Conservation (phyloP, 2,329 filamentous ascomycete species). For the Cladosporium sphaerospermum region DNA sequence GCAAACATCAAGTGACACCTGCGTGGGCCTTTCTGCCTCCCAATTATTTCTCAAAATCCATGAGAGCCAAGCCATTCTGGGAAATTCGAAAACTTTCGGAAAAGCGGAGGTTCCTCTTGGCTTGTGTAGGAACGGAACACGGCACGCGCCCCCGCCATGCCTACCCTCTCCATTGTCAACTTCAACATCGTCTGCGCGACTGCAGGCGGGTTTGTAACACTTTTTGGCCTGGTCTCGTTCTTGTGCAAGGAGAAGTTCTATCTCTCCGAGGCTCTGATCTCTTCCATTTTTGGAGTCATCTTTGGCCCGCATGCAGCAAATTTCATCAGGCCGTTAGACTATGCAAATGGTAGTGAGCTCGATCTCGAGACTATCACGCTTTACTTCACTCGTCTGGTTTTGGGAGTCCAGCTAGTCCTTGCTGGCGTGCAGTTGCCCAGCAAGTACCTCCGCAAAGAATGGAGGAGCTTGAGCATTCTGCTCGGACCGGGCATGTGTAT, state of each 20-base stretch:
- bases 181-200: constrained; percentile 81
- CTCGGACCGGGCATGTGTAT: constrained; percentile 76
- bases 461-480: constrained; percentile 66
- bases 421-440: constrained; percentile 83
- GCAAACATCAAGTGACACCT: too few species aligned
- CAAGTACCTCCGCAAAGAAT: constrained; percentile 72
- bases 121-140: not conserved
- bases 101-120: too few species aligned
- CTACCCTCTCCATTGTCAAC: constrained; percentile 59
- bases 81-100: too few species aligned
- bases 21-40: too few species aligned
- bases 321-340: constrained; percentile 66
- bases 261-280: constrained; percentile 86
- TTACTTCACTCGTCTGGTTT: constrained; percentile 77
- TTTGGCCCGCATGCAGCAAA: constrained; percentile 75
- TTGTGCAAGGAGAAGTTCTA: constrained; percentile 86
- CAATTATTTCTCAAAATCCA: too few species aligned
- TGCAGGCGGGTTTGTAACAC: constrained; percentile 76
- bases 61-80: too few species aligned
- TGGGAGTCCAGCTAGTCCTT: constrained; percentile 84
- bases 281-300: constrained; percentile 67
- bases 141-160: constrained; percentile 41
- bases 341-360: constrained; percentile 53
- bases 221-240: constrained; percentile 89
- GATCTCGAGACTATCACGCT: constrained; percentile 69